These are phyloP conservation scores for Aureobasidium sp. DNA, from an alignment of 2,329 filamentous ascomycete genomes.

Conservation along the genomic window DNA sequence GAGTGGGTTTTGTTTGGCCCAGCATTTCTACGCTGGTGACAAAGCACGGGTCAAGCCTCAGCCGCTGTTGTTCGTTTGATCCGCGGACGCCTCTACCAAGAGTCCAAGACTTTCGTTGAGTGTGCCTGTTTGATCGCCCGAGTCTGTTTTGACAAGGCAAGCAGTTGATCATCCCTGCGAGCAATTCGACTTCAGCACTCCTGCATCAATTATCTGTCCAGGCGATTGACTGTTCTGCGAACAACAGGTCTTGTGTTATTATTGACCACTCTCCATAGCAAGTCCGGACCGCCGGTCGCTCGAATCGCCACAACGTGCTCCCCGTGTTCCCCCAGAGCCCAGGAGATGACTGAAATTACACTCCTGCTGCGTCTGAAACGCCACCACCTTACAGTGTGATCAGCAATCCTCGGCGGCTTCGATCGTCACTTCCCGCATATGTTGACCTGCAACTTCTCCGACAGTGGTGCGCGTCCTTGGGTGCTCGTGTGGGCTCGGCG, in stretches of 20 bases:
- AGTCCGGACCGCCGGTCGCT: neutral
- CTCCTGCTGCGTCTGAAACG: constrained; percentile 3
- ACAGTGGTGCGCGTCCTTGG: constrained; percentile 4
- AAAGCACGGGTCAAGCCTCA: constrained; percentile 9
- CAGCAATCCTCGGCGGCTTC: constrained; percentile 1
- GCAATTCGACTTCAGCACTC: neutral
- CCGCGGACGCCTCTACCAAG: constrained; percentile 1
- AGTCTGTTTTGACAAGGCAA: neutral
- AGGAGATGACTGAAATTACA: neutral
- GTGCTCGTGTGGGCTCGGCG: neutral
- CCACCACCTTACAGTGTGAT: constrained; percentile 8
- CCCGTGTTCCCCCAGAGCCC: neutral
- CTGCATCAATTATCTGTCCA: neutral
- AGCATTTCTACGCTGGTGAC: neutral
- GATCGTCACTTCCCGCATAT: constrained; percentile 8
- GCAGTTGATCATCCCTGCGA: neutral
- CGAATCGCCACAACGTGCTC: neutral
- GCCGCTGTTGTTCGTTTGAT: constrained; percentile 1
- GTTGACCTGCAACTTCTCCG: constrained; percentile 6
- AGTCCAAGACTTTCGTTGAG: neutral
- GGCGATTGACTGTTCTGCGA: neutral
- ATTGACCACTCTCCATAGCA: neutral
- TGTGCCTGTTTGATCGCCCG: constrained; percentile 6
- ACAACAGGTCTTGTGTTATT: neutral
- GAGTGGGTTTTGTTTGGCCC: constrained; percentile 10